A percentile compares a stretch with the other conserved stretches of the same genome.
Evolutionary conservation across 257 asterid species (phyloP).

Genomic region (Phtheirospermum japonicum): DNA sequence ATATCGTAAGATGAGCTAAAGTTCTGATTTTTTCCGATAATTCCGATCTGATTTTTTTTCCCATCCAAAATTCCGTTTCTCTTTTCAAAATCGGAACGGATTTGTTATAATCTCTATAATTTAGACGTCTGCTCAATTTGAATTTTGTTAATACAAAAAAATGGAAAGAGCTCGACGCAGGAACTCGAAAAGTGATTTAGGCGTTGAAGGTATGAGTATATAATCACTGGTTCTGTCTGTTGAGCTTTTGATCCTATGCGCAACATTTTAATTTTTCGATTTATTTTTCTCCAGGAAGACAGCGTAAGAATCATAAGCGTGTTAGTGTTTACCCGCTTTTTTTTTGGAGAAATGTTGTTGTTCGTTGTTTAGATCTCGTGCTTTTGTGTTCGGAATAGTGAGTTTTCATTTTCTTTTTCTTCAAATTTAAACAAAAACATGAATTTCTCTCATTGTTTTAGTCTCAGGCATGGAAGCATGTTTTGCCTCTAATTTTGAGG

Average conservation of each 20-base stretch:
- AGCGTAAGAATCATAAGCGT: background rate
- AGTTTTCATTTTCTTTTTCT: background rate
- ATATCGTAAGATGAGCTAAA: background rate
- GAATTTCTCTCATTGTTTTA: background rate
- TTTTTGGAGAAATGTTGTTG: background rate
- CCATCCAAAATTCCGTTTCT: conserved; percentile 13
- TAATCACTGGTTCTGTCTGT: too few relatives aligned
- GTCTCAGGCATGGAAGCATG: background rate
- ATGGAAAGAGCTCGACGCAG: conserved; percentile 60
- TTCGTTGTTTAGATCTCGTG: background rate
- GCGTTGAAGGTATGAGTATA: conserved; percentile 45
- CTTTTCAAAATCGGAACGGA: background rate
- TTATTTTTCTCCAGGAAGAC: background rate
- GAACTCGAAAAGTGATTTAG: conserved; percentile 54
- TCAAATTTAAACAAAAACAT: background rate
- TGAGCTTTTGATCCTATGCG: background rate
- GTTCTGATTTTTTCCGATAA: conserved; percentile 35
- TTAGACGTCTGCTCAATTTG: conserved; percentile 17
- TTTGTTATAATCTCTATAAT: background rate
- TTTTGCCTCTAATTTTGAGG: background rate
- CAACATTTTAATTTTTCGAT: background rate
- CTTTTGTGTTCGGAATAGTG: background rate
- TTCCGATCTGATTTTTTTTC: conserved; percentile 1
- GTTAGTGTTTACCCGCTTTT: background rate
- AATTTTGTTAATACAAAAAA: conserved; percentile 4